phyloP scores from a whole-genome alignment of 2,329 filamentous ascomycete genomes.

The Alternaria arborescens region DNA sequence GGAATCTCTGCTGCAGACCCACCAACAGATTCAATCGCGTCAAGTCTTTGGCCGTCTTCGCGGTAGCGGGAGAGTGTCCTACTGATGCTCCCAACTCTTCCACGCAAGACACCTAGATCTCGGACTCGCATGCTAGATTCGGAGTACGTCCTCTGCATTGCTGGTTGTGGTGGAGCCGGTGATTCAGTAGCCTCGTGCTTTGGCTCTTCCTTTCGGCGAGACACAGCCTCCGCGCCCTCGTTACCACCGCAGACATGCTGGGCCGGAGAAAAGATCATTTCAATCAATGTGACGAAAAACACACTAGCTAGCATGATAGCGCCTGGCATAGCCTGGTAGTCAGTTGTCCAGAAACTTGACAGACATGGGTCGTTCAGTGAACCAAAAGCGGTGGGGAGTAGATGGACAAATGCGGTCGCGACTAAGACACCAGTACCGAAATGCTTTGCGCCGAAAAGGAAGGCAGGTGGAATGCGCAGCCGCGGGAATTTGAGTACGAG shows the following conservation, averaged over 20 bases:
- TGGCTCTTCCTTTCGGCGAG: slow-evolving; percentile 22
- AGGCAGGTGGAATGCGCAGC: slow-evolving; percentile 67
- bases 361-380: slow-evolving; percentile 58
- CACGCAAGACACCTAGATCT: slow-evolving; percentile 33
- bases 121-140: slow-evolving; percentile 37
- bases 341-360: slow-evolving; percentile 64
- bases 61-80: slow-evolving; percentile 42
- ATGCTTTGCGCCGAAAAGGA: slow-evolving; percentile 67
- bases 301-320: slow-evolving; percentile 70
- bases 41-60: slow-evolving; percentile 34
- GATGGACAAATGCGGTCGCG: slow-evolving; percentile 83
- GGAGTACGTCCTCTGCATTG: slow-evolving; percentile 29
- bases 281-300: slow-evolving; percentile 68
- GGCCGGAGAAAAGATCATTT: slow-evolving; percentile 66
- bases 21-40: slow-evolving; percentile 56
- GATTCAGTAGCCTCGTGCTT: slow-evolving; percentile 5
- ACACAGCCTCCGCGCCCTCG: slow-evolving; percentile 44
- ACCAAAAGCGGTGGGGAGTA: slow-evolving; percentile 67
- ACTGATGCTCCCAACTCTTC: slow-evolving; percentile 38
- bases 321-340: slow-evolving; percentile 68
- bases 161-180: slow-evolving; percentile 10
- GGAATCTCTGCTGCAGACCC: slow-evolving; percentile 53
- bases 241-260: slow-evolving; percentile 65
- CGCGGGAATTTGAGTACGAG: slow-evolving; percentile 67
- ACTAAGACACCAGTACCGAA: slow-evolving; percentile 78